Evolutionary conservation across 2,329 filamentous ascomycete species (phyloP).

Genomic region (Neopestalotiopsis rosae): DNA sequence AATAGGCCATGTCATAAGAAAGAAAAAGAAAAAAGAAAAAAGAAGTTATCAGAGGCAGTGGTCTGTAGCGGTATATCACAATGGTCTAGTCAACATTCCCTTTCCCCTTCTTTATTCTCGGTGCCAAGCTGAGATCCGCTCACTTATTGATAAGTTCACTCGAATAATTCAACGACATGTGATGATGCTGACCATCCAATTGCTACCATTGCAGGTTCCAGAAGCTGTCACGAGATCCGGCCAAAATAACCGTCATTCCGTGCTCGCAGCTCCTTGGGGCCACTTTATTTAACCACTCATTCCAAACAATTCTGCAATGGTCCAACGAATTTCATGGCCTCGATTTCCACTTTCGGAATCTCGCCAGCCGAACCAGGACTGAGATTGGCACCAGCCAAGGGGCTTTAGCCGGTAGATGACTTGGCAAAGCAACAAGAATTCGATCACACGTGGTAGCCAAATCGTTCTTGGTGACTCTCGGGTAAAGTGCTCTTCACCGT

Average conservation of each 20-base stretch:
- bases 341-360: neutral
- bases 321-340: neutral
- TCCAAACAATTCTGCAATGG: no score
- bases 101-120: no score
- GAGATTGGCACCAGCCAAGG: neutral
- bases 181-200: no score
- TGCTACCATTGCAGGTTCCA: neutral
- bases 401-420: neutral
- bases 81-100: no score
- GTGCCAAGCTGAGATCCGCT: no score
- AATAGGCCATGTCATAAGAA: no score
- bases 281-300: no score
- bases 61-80: no score
- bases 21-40: no score
- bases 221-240: neutral
- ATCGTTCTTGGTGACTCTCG: neutral
- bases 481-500: neutral
- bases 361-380: neutral
- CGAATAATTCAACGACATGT: no score
- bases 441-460: neutral
- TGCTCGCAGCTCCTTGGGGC: neutral
- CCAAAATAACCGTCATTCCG: neutral
- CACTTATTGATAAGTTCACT: no score
- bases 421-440: neutral
- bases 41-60: no score